These are phyloP conservation scores for Vitis labrusca DNA, from an alignment of 164 flowering plant genomes.

Conservation along the genomic window DNA sequence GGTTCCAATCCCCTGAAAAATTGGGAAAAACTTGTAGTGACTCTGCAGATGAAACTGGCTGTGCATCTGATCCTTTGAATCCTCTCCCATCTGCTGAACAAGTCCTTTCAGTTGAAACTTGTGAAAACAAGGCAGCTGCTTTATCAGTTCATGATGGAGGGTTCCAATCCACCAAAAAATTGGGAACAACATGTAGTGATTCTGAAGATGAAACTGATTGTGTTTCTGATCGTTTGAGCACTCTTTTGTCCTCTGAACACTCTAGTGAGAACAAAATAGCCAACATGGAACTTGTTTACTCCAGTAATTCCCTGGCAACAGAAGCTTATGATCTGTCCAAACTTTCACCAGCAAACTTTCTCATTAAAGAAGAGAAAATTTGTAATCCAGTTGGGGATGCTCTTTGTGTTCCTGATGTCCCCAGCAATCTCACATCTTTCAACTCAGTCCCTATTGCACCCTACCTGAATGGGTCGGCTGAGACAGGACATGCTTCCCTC, in stretches of 20 bases:
- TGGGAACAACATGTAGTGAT: neutral
- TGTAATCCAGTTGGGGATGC: neutral
- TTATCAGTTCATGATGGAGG: neutral
- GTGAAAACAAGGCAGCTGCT: no score
- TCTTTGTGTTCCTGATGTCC: slow-evolving; percentile 1
- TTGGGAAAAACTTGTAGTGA: neutral
- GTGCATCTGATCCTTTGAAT: slow-evolving; percentile 4
- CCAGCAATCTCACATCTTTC: neutral
- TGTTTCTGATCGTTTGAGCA: slow-evolving; percentile 9
- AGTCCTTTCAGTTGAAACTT: no score
- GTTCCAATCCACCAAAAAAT: neutral
- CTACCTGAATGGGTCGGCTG: neutral
- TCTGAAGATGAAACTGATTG: slow-evolving; percentile 2
- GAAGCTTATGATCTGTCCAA: slow-evolving; percentile 3
- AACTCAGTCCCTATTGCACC: neutral
- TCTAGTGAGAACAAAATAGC: slow-evolving; percentile 2
- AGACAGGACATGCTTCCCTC: slow-evolving; percentile 4
- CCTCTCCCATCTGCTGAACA: no score
- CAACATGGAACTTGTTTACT: slow-evolving; percentile 7
- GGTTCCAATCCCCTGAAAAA: neutral
- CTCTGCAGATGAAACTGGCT: slow-evolving; percentile 2
- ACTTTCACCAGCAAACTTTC: neutral
- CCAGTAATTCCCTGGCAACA: neutral
- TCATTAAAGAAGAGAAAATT: neutral
- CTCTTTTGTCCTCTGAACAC: slow-evolving; percentile 3